Evolutionary conservation across 306 rosid genomes (phyloP), one percentile per base, ranked within the genome.

Genomic region (Albizia julibrissin): DNA sequence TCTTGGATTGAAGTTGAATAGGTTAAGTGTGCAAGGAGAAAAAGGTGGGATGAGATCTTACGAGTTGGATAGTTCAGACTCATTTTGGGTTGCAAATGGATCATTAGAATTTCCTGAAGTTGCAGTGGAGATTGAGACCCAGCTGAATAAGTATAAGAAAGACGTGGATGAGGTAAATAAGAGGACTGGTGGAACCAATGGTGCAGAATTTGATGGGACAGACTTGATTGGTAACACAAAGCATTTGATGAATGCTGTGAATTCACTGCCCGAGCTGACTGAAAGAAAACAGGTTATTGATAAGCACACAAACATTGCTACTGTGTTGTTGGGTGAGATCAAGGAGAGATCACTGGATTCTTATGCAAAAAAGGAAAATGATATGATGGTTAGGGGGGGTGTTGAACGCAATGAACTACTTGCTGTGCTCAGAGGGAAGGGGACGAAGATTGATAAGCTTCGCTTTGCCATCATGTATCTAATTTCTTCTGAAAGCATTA

Each of bases 181-280:
- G 85, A 88, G 94, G 78, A 95, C 99, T 13, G 96, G 92, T 5
- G 99, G 99, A 46, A 87, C 82, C 77, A 92, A 87, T 29, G 98
- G 94, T 2, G 87, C 98, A 1, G 99, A 95, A 85, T 93, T 91
- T 86, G 97, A 92, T 50, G 99, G 98, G 75, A 87, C 97, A 33
- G 96, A 95, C 88, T 74, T 95, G 93, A 90, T 93, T 50, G 99
- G 99, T 46, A 95, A 93, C 90, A 95, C 99, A 0, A 89, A 92
- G 86, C 97, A 93, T 91, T 90, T 95, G 93, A 92, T 95, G 98
- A 95, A 88, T 85, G 99, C 98, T 13, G 99, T 95, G 81, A 95
- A 95, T 84, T 95, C 99, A 3, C 80, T 95, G 85, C 99, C 98
- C 0, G 98, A 95, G 86, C 85, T 95, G 78, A 95, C 99, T 2